These are phyloP conservation scores for Pilaira anomala DNA, from an alignment of 192 early-diverging fungal genomes.

Conservation along the genomic window DNA sequence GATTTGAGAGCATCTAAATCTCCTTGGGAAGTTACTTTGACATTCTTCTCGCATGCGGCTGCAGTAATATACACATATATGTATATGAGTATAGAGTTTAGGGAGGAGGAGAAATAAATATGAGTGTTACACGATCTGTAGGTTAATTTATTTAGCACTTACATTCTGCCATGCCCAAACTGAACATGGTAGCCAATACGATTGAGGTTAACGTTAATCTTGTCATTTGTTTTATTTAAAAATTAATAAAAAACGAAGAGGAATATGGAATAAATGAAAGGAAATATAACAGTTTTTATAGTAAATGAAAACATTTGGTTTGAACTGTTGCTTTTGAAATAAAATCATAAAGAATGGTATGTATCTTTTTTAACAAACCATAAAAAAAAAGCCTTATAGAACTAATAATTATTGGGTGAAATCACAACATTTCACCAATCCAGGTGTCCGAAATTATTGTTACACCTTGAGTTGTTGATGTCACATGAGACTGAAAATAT, in stretches of 20 bases:
- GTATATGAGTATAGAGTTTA: not conserved
- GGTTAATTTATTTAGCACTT: slow-evolving; percentile 6
- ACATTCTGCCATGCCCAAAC: slow-evolving; percentile 7
- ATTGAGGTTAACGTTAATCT: slow-evolving; percentile 12
- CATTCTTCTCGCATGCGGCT: not conserved
- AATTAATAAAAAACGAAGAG: not conserved
- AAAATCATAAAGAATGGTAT: slow-evolving; percentile 3
- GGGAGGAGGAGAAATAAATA: not conserved
- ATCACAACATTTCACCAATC: not conserved
- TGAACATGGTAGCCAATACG: slow-evolving; percentile 2
- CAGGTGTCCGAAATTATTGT: not conserved
- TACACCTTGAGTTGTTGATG: not conserved
- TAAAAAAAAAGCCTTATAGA: slow-evolving; percentile 1
- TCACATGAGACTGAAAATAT: not conserved
- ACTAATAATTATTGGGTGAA: not conserved
- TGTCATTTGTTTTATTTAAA: not conserved
- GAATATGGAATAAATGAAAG: not conserved
- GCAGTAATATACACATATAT: not conserved
- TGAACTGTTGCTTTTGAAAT: slow-evolving; percentile 3
- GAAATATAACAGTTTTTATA: not conserved
- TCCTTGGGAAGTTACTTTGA: slow-evolving; percentile 10
- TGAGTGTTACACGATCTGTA: not conserved
- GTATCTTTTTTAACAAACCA: not conserved
- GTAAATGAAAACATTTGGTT: not conserved
- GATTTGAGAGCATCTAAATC: slow-evolving; percentile 29